phyloP scores from a whole-genome alignment of 768 basidiomycete genomes.

The Termitomyces sp. region DNA sequence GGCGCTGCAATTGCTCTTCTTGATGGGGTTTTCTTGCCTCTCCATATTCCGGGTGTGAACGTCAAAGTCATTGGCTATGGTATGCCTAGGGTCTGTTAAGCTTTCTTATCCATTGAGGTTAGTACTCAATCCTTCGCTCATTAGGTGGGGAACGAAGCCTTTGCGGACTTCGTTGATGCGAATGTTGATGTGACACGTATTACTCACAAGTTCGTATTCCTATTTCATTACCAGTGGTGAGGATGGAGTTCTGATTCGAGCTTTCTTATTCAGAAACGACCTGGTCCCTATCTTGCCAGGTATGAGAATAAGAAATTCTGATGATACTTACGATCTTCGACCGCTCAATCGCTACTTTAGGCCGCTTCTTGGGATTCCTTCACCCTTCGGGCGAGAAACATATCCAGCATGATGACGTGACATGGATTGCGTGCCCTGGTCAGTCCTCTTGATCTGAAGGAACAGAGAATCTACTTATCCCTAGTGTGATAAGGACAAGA shows the following conservation, averaged over 20 bases:
- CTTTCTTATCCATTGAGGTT: conserved; percentile 2
- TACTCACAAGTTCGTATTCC: conserved; percentile 5
- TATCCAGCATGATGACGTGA: conserved; percentile 23
- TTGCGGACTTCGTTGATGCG: conserved; percentile 23
- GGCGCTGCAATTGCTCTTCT: too few relatives aligned
- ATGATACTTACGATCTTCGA: not conserved
- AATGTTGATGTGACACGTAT: conserved; percentile 18
- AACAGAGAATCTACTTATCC: not conserved
- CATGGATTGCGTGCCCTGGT: conserved; percentile 27
- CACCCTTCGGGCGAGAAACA: conserved; percentile 42
- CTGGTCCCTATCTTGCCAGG: conserved; percentile 29
- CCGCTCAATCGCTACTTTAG: conserved; percentile 3
- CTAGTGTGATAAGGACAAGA: conserved; percentile 12
- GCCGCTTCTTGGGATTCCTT: conserved; percentile 33
- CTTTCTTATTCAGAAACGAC: not conserved
- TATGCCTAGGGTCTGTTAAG: conserved; percentile 33
- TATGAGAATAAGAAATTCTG: not conserved
- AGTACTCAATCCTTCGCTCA: not conserved
- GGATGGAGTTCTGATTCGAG: not conserved
- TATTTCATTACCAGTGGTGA: not conserved
- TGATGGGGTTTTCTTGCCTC: too few relatives aligned
- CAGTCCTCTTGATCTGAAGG: not conserved
- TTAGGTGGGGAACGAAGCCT: conserved; percentile 33
- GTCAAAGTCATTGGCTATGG: conserved; percentile 38
- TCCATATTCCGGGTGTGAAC: conserved; percentile 38